Percentiles rank a stretch among this genome's conserved stretches.
These are phyloP conservation scores for Yamadazyma kitorensis DNA, from an alignment of 805 yeast genomes.

Conservation along the genomic window DNA sequence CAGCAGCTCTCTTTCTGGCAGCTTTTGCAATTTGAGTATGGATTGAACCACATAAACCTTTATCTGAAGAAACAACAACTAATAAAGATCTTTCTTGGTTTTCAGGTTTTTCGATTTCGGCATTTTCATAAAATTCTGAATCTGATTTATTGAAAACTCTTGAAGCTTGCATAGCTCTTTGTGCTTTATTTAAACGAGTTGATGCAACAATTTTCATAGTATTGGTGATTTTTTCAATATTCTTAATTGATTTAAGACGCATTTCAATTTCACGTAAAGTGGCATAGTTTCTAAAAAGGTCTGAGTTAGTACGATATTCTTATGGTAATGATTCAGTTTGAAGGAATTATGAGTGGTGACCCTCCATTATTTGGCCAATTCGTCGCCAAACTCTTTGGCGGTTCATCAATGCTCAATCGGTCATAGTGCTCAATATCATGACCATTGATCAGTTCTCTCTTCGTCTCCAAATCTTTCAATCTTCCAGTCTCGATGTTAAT, in stretches of 20 bases:
- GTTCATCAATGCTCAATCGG: no score
- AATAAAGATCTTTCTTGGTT: slow-evolving; percentile 70
- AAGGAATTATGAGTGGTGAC: no score
- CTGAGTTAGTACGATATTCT: no score
- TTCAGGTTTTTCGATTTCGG: slow-evolving; percentile 64
- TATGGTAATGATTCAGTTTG: no score
- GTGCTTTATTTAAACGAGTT: slow-evolving; percentile 93
- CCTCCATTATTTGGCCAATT: no score
- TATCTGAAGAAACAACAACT: slow-evolving; percentile 91
- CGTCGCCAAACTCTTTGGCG: no score
- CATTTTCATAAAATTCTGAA: slow-evolving; percentile 70
- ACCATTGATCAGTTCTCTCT: no score
- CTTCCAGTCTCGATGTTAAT: no score
- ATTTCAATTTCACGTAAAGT: slow-evolving; percentile 98
- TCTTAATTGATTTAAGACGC: slow-evolving; percentile 96
- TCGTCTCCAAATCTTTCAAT: no score
- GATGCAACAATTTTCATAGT: slow-evolving; percentile 99
- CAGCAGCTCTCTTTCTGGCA: slow-evolving; percentile 65
- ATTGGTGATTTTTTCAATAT: slow-evolving; percentile 98
- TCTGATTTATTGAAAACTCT: slow-evolving; percentile 83
- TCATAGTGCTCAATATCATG: no score
- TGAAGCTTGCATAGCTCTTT: slow-evolving; percentile 87
- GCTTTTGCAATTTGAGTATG: slow-evolving; percentile 93
- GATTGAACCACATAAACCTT: slow-evolving; percentile 98
- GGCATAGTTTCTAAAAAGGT: slow-evolving; percentile 80